Evolutionary conservation across 2,329 filamentous ascomycete species (phyloP).

Genomic region (Fusarium solani-melongenae): DNA sequence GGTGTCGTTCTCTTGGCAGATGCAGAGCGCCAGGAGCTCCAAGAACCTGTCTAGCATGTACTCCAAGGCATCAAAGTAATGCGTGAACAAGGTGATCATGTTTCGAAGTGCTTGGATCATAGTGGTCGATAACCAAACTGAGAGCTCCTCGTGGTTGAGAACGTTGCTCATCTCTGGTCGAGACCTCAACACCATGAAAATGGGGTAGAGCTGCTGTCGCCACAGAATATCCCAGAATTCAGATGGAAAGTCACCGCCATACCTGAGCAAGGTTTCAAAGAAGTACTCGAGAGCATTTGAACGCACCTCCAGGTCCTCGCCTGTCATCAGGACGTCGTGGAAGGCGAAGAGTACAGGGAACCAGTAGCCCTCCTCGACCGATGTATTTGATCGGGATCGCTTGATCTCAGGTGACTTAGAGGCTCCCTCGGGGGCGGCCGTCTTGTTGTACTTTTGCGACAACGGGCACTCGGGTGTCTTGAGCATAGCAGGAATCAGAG

Average conservation of each 20-base stretch:
- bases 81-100: constrained; percentile 98
- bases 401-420: constrained; percentile 56
- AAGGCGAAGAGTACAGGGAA: constrained; percentile 98
- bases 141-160: constrained; percentile 94
- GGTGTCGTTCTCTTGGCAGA: constrained; percentile 99
- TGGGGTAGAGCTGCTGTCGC: constrained; percentile 96
- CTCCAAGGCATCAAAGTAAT: constrained; percentile 95
- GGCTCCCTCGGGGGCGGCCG: constrained; percentile 57
- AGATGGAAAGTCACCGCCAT: constrained; percentile 89
- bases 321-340: constrained; percentile 98
- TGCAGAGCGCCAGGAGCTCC: constrained; percentile 92
- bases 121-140: constrained; percentile 98
- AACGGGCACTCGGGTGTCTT: constrained; percentile 95
- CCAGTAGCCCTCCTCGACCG: constrained; percentile 97
- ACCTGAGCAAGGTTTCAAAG: constrained; percentile 90
- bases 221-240: constrained; percentile 99
- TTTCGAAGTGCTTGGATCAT: constrained; percentile 99
- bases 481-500: constrained; percentile 93
- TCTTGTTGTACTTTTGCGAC: constrained; percentile 68
- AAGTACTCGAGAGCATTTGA: constrained; percentile 93
- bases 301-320: constrained; percentile 95
- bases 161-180: constrained; percentile 97
- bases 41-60: constrained; percentile 99
- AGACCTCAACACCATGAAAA: constrained; percentile 97
- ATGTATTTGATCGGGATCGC: constrained; percentile 78